These are phyloP conservation scores for Castanopsis chinensis DNA, from an alignment of 306 rosid species.

Conservation along the genomic window DNA sequence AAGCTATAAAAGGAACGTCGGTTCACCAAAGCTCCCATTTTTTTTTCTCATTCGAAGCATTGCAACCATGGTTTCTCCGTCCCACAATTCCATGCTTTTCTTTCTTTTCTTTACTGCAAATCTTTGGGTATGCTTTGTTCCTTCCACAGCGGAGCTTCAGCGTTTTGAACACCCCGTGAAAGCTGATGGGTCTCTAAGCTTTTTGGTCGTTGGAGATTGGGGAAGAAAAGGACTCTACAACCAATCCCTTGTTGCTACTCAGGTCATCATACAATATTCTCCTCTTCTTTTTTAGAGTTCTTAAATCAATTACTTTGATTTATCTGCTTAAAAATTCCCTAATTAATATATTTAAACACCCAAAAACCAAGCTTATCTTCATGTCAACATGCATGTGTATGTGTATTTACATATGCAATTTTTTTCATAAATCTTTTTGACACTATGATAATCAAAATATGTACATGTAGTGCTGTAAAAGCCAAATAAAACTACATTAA, in stretches of 20 bases:
- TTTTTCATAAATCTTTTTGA: no score
- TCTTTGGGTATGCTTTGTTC: conserved; percentile 11
- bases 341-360: no score
- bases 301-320: no score
- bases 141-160: conserved; percentile 23
- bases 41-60: neutral
- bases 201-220: conserved; percentile 76
- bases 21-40: neutral
- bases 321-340: no score
- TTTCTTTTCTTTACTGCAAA: neutral
- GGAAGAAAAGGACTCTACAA: conserved; percentile 65
- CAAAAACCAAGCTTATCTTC: no score
- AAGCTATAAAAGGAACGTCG: neutral
- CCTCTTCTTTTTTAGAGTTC: neutral
- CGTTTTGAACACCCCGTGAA: conserved; percentile 26
- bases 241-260: conserved; percentile 61
- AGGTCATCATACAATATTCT: conserved; percentile 29
- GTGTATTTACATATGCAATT: no score
- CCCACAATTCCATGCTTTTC: neutral
- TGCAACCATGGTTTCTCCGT: neutral
- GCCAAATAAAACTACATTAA: no score
- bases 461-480: no score
- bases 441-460: no score
- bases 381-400: no score
- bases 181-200: conserved; percentile 47